Base-by-base conservation (phyloP, 2,329 filamentous ascomycete species). In the Penicillium sp. region DNA sequence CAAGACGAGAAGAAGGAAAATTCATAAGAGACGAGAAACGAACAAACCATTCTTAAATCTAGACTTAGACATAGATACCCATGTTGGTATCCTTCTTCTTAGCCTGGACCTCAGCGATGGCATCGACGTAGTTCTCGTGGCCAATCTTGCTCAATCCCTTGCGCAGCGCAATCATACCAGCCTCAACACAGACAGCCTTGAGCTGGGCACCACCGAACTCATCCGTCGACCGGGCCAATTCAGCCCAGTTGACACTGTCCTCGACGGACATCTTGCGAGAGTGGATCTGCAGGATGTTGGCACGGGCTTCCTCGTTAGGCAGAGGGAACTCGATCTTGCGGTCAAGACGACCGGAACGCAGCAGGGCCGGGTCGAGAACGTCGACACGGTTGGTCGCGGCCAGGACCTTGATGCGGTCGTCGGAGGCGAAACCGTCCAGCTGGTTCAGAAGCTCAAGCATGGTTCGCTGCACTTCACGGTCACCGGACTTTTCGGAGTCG, bases 381-480 rank as follows among this genome's bases (percentile, higher is more conserved):
- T 97, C 93, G 57, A 97, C 89, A 74, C 93, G 88, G 81, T 98
- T 97, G 24, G 93, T 97, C 45, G 93, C 93, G 3, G 93, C 93
- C 51, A 98, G 83, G 5, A 98, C 93, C 81, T 97, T 98, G 83
- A 97, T 96, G 51, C 93, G 88, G 74, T 97, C 93, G 73, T 97
- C 93, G 7, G 92, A 96, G 0, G 95, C 96, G 72, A 99, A 99
- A 53, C 95, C 95, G 72, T 99, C 95, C 1, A 99, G 87, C 81
- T 99, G 95, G 80, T 99, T 99, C 64, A 99, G 89, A 54, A 99
- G 85, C 77, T 99, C 95, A 80, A 99, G 82, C 96, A 99, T 99
- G 56, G 95, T 99, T 75, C 95, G 87, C 80, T 99, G 95, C 44
- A 99, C 95, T 80, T 99, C 95, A 76, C 95, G 86, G 76, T 99